Percentiles rank a stretch among this genome's conserved stretches.
Evolutionary conservation across 2,329 filamentous ascomycete genomes (phyloP).

Genomic region (Aspergillus hortae): DNA sequence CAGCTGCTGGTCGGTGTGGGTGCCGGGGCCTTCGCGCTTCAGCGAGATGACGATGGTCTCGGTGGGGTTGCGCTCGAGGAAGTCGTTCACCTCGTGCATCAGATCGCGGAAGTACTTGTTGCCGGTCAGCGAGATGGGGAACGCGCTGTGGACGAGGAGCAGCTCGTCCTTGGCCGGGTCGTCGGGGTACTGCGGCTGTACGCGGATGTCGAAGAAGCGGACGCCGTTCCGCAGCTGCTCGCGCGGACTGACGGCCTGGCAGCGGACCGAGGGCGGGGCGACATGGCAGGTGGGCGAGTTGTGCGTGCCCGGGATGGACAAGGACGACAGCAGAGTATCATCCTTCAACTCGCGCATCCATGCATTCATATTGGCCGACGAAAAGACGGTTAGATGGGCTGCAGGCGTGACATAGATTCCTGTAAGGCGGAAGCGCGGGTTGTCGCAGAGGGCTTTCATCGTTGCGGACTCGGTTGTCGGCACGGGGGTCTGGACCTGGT

Average conservation of each 20-base stretch:
- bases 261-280: conserved; percentile 87
- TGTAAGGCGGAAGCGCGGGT: conserved; percentile 57
- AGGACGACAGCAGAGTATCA: conserved; percentile 67
- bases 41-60: conserved; percentile 83
- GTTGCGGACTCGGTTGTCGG: conserved; percentile 57
- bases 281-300: conserved; percentile 84
- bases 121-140: conserved; percentile 81
- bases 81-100: conserved; percentile 66
- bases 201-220: conserved; percentile 88
- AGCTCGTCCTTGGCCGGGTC: conserved; percentile 63
- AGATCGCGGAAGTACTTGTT: conserved; percentile 74
- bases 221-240: conserved; percentile 86
- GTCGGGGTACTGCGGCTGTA: conserved; percentile 61
- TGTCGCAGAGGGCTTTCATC: conserved; percentile 55
- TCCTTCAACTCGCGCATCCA: conserved; percentile 82
- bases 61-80: conserved; percentile 71
- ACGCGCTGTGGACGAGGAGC: conserved; percentile 82
- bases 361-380: conserved; percentile 62
- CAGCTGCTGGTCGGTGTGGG: conserved; percentile 74
- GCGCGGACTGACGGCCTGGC: conserved; percentile 74
- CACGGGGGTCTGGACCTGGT: conserved; percentile 70
- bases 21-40: conserved; percentile 86
- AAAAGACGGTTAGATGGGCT: conserved; percentile 61
- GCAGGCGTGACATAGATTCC: conserved; percentile 60
- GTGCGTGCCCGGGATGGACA: conserved; percentile 93